These are phyloP conservation scores for Rhynchosporium secalis DNA, from an alignment of 2,329 filamentous ascomycete genomes.

Conservation along the genomic window DNA sequence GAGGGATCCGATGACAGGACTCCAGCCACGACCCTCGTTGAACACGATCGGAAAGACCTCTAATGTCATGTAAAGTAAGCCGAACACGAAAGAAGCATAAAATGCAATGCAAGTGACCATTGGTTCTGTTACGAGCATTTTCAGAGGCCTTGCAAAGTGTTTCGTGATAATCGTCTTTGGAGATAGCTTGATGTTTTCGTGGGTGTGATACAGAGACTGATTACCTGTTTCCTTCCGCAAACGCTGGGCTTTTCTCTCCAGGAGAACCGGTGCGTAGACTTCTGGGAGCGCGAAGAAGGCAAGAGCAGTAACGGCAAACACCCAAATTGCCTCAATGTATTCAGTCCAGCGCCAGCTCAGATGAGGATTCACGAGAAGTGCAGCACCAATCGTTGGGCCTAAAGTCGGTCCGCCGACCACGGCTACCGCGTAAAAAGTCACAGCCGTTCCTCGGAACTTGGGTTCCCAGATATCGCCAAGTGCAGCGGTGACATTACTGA, in stretches of 20 bases:
- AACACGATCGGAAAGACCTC: slow-evolving; percentile 65
- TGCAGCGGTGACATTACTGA: slow-evolving; percentile 62
- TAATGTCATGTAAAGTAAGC: slow-evolving; percentile 64
- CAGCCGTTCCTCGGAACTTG: slow-evolving; percentile 55
- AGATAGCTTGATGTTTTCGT: slow-evolving; percentile 34
- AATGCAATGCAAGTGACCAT: slow-evolving; percentile 65
- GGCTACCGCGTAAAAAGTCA: slow-evolving; percentile 61
- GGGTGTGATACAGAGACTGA: slow-evolving; percentile 30
- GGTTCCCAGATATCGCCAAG: slow-evolving; percentile 61
- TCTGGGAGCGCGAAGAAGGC: slow-evolving; percentile 46
- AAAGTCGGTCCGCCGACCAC: slow-evolving; percentile 63
- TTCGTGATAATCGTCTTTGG: slow-evolving; percentile 36
- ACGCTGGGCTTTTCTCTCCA: slow-evolving; percentile 39
- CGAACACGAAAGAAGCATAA: slow-evolving; percentile 72
- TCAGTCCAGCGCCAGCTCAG: slow-evolving; percentile 42
- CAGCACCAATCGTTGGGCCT: slow-evolving; percentile 40
- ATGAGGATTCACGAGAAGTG: slow-evolving; percentile 40
- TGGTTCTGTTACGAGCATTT: slow-evolving; percentile 57
- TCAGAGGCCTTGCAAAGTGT: slow-evolving; percentile 40
- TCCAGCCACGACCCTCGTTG: slow-evolving; percentile 59
- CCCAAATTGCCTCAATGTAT: slow-evolving; percentile 44
- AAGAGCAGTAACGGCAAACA: slow-evolving; percentile 45
- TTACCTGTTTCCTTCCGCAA: slow-evolving; percentile 41
- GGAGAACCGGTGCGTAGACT: slow-evolving; percentile 49
- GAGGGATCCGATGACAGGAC: slow-evolving; percentile 57